A percentile compares a stretch with the other conserved stretches of the same genome.
These are phyloP conservation scores for Lichtheimia corymbifera DNA, from an alignment of 371 early-diverging fungal genomes.

Conservation along the genomic window DNA sequence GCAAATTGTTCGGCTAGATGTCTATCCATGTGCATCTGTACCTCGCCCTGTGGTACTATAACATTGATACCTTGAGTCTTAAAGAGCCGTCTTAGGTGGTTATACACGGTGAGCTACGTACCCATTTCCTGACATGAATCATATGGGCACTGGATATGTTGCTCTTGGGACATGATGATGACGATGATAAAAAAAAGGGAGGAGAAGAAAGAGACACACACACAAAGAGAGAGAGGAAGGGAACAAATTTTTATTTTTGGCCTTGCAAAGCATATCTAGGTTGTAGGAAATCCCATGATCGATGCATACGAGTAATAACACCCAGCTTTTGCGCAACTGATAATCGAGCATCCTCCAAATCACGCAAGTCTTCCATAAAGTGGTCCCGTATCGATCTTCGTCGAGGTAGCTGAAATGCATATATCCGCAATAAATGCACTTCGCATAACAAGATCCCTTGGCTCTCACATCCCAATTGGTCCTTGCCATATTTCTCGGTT, in stretches of 20 bases:
- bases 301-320: slow-evolving; percentile 66
- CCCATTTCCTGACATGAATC: too few species aligned
- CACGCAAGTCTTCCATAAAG: slow-evolving; percentile 73
- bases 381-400: slow-evolving; percentile 56
- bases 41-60: slow-evolving; percentile 4
- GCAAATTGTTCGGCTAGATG: slow-evolving; percentile 15
- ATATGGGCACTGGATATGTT: not conserved
- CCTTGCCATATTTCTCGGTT: slow-evolving; percentile 12
- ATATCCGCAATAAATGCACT: slow-evolving; percentile 58
- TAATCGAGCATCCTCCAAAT: slow-evolving; percentile 65
- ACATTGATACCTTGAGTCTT: too few species aligned
- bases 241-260: not conserved
- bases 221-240: too few species aligned
- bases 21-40: slow-evolving; percentile 13
- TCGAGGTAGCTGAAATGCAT: slow-evolving; percentile 50
- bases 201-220: too few species aligned
- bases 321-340: slow-evolving; percentile 59
- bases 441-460: slow-evolving; percentile 78
- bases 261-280: slow-evolving; percentile 1
- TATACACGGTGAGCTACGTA: too few species aligned
- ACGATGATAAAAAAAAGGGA: not conserved
- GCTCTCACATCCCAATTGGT: slow-evolving; percentile 58
- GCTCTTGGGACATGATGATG: not conserved
- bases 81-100: too few species aligned
- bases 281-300: slow-evolving; percentile 52